phyloP scores from a whole-genome alignment of 306 rosid species.

The Rubus idaeus region DNA sequence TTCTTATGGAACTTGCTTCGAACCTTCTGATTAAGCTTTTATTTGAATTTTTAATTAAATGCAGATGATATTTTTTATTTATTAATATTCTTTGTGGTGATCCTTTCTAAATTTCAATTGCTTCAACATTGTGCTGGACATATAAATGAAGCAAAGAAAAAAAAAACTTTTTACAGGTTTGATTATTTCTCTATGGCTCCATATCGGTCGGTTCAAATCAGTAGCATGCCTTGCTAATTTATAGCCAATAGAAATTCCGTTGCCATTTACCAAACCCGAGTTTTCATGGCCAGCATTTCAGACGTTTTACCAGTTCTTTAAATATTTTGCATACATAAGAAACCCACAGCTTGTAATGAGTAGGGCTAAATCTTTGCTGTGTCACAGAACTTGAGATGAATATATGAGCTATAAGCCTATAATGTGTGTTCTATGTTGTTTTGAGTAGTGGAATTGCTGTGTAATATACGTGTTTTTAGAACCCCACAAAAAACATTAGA shows the following conservation, averaged over 20 bases:
- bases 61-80: background rate
- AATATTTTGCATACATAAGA: too few relatives aligned
- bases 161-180: too few relatives aligned
- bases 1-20: background rate
- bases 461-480: slow-evolving; percentile 14
- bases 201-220: background rate
- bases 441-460: slow-evolving; percentile 28
- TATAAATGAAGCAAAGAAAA: too few relatives aligned
- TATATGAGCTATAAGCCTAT: slow-evolving; percentile 20
- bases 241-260: too few relatives aligned
- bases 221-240: too few relatives aligned
- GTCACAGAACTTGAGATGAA: slow-evolving; percentile 10
- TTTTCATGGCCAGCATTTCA: too few relatives aligned
- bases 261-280: too few relatives aligned
- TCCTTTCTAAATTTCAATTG: background rate
- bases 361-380: slow-evolving; percentile 8
- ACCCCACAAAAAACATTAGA: background rate
- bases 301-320: too few relatives aligned
- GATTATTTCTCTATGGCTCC: background rate
- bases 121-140: background rate
- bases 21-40: background rate
- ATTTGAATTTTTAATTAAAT: background rate
- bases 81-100: background rate
- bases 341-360: slow-evolving; percentile 37
- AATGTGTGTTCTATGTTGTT: slow-evolving; percentile 18